Base-by-base conservation (phyloP, 164 flowering plant genomes). In the Malania oleifera region DNA sequence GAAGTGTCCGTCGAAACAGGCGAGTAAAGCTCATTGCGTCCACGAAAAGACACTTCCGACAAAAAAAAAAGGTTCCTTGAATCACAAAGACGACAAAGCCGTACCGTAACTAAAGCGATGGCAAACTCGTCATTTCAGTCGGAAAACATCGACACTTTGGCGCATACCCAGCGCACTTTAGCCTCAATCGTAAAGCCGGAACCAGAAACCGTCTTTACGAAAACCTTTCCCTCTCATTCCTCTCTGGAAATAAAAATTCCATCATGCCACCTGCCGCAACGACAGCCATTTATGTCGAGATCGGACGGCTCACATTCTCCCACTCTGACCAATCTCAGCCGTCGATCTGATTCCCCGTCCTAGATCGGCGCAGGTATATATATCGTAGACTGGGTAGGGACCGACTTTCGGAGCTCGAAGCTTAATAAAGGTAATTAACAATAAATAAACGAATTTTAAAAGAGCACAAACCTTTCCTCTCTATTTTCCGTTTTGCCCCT, bases 401-500 rank as follows among this genome's bases (percentile, higher is more conserved):
- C 39, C 64, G 37, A 25, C 1, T 29, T 7, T 31, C 34, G 28
- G 43, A 54, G 44, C 10, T 54, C 2, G 14, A 17, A 20, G 10
- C 7, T 17, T 20, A 52, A 12, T 29, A 27, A 19, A n/a, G n/a
- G n/a, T n/a, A n/a, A n/a, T n/a, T n/a, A n/a, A n/a, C n/a, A n/a
- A 27, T 29, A 31, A 47, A 47, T 13, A 62, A 19, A 47, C 7
- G 18, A 19, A n/a, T 22, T 7, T 1, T 15, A 31, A 7, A 49
- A 54, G 13, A 20, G 28, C 19, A 28, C 40, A 9, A 40, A 40
- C 52, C 57, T 64, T 64, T 37, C 17, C 10, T 7, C 1, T 5
- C 24, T 41, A 53, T 52, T 65, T 72, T 19, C 61, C 15, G 19
- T 63, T 68, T 43, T 59, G 45, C 61, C 64, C 43, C 57, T 47